Evolutionary conservation across 129 eudicot species (phyloP), one percentile per base, ranked within the genome.

Genomic region (Artemisia tridentata): DNA sequence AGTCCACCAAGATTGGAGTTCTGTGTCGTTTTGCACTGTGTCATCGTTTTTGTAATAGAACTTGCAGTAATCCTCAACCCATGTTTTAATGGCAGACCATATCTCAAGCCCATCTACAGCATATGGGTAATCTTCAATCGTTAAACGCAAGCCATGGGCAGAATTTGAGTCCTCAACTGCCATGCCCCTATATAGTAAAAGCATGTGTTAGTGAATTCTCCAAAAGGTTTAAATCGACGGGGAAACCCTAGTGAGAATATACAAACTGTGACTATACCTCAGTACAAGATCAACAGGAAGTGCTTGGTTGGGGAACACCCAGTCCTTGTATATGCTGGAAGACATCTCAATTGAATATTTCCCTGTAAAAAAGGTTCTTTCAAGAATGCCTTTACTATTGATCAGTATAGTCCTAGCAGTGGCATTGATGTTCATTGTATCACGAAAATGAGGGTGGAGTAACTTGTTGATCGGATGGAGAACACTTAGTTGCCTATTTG

Each of bases 21-120:
- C 86, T 12, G 29, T 23, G 71, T 87, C 92, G 9, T 69, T 63
- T 29, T 72, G 78, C 7, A 87, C 78, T 45, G 67, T 64, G 1
- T 65, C 68, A 3, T 77, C 83, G 0, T 71, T 56, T 43, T 65
- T 72, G 75, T 87, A 87, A 70, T 81, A 87, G 49, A 75, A 69
- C n/a, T 51, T 70, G 74, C 86, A 80, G 29, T 87, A 87, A 1
- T 81, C 82, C 3, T 68, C 29, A 3, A 84, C 87, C 83, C 86
- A 82, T 20, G 69, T 59, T 65, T 87, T 79, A 17, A 81, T 84
- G n/a, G 88, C 92, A 15, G 73, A 67, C 93, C 93, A 87, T 23
- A 87, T 82, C 25, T 81, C 66, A 10, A 87, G 86, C 49, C 86
- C 86, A 47, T 87, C 93, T 3, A 79, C 85, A 1, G 89, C 89